Percentiles rank a stretch among this genome's conserved stretches.
phyloP scores from a whole-genome alignment of 345 rosid genomes.

The Mallotus nudiflorus region DNA sequence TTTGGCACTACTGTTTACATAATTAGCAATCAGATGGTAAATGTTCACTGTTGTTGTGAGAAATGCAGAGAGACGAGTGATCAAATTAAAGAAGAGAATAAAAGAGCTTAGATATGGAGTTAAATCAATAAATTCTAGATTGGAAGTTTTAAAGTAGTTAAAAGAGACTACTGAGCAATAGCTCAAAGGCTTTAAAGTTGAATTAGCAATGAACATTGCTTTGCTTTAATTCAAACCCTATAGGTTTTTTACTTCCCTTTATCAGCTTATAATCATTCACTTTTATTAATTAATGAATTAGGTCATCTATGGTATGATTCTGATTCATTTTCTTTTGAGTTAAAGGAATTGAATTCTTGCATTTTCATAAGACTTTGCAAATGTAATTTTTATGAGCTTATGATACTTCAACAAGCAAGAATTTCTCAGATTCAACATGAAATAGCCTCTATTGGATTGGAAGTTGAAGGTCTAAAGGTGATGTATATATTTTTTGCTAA shows the following conservation, averaged over 20 bases:
- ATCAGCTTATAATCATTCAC: no score
- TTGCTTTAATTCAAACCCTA: slow-evolving; percentile 61
- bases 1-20: no score
- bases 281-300: not conserved
- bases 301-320: no score
- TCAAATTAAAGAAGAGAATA: slow-evolving; percentile 48
- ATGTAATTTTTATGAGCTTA: no score
- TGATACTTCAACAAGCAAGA: slow-evolving; percentile 72
- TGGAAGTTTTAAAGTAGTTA: slow-evolving; percentile 45
- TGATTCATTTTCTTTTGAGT: not conserved
- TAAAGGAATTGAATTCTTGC: no score
- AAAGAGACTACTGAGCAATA: slow-evolving; percentile 69
- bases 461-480: slow-evolving; percentile 54
- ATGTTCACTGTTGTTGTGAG: no score
- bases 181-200: slow-evolving; percentile 65
- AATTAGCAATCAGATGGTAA: no score
- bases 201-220: slow-evolving; percentile 50
- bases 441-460: slow-evolving; percentile 44
- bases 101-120: slow-evolving; percentile 47
- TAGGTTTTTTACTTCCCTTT: slow-evolving; percentile 41
- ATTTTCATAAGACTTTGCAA: no score
- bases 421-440: slow-evolving; percentile 53
- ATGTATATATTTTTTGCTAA: not conserved
- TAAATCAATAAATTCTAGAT: slow-evolving; percentile 44
- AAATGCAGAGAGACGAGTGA: slow-evolving; percentile 59